Base-by-base conservation (phyloP, 2,329 filamentous ascomycete genomes). In the Arachnomyces sp. region DNA sequence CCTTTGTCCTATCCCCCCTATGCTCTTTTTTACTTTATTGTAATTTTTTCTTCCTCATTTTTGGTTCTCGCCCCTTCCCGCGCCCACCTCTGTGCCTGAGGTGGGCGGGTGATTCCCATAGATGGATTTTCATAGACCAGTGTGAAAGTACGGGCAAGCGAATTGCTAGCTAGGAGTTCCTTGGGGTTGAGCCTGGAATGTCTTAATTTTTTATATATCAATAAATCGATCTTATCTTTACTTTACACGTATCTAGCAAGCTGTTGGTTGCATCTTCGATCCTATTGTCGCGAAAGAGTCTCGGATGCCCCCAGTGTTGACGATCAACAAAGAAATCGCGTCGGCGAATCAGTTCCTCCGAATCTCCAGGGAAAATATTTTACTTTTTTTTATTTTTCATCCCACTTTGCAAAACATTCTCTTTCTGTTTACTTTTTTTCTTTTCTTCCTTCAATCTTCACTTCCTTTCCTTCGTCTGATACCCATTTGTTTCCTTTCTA, bases 401-500 rank as follows among this genome's bases (percentile, higher is more conserved):
- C 13, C 12, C 8, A 17, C 28, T 32, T 36, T 40, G 12, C 33
- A 44, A 46, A 44, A 50, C 48, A 46, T 53, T 49, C 48, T 48
- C 44, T 43, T 36, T 46, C 38, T 40, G 43, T 39, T 42, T 39
- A 38, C 40, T 15, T 32, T 43, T 47, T 38, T 45, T 39, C 42
- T 36, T 31, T 38, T 40, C 38, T 38, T 37, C 46, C 38, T 46
- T 41, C 39, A 38, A 38, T 34, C 43, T 41, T 39, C 40, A 37
- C 41, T 43, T 44, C 41, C 43, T 46, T 48, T 38, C 47, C 43
- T 43, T 49, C 44, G 43, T 39, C 44, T 43, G 45, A 42, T 45
- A 39, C 45, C 43, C 38, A 43, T 38, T 45, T 46, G 40, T 45
- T 43, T 49, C 44, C 46, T 44, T 49, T 49, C 48, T 41, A 25